These are phyloP conservation scores for Fagopyrum homotropicum DNA, from an alignment of 148 eudicot genomes.

Conservation along the genomic window DNA sequence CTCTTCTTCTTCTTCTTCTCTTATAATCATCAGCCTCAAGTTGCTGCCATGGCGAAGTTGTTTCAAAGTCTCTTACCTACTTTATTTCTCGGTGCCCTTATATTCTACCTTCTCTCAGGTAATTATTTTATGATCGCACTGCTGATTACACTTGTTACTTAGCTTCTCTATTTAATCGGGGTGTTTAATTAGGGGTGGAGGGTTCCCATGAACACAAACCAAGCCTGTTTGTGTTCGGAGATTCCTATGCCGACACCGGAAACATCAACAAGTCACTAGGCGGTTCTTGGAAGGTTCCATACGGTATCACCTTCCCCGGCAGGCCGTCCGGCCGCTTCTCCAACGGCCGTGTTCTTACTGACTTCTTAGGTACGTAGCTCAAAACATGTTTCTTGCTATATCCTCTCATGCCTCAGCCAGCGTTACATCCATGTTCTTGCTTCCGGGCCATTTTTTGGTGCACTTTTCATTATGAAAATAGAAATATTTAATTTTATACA, in stretches of 20 bases:
- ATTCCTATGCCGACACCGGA: conserved; percentile 85
- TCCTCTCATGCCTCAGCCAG: too few species aligned
- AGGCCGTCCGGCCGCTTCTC: conserved; percentile 82
- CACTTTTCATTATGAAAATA: too few species aligned
- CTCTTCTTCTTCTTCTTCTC: background rate
- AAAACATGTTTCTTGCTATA: background rate
- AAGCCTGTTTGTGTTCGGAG: conserved; percentile 70
- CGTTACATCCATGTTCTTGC: too few species aligned
- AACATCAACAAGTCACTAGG: conserved; percentile 27
- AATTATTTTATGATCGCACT: background rate
- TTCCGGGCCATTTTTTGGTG: too few species aligned
- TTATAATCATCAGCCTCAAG: background rate
- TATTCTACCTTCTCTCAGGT: background rate
- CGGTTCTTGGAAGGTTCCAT: conserved; percentile 58
- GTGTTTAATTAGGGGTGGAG: background rate
- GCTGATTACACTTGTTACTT: background rate
- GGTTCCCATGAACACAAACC: background rate
- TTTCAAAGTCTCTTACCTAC: background rate
- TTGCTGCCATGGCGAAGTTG: background rate
- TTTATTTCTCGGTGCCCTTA: background rate
- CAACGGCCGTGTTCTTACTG: conserved; percentile 84
- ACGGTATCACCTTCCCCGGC: conserved; percentile 81
- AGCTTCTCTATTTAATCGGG: background rate
- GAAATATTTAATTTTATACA: too few species aligned
- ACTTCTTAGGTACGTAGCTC: conserved; percentile 46